Conservation (phyloP, 257 asterid species). For the Buddleja alternifolia region DNA sequence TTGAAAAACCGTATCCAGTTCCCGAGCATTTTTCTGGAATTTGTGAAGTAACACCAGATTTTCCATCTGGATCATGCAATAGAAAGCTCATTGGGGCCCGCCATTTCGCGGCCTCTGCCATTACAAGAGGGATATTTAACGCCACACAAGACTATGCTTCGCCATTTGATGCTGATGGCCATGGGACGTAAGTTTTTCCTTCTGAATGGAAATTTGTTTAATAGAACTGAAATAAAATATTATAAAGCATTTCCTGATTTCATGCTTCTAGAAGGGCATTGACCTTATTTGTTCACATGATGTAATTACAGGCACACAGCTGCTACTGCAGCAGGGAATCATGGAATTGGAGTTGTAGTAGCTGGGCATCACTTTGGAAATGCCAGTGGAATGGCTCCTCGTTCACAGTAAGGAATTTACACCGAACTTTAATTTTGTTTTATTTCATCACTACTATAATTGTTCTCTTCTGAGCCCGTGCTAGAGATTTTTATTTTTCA, state of each 20-base stretch:
- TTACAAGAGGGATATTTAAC: constrained; percentile 95
- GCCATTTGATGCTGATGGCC: constrained; percentile 96
- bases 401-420: constrained; percentile 76
- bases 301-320: constrained; percentile 81
- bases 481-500: too few species aligned
- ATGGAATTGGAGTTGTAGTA: constrained; percentile 87
- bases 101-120: constrained; percentile 98
- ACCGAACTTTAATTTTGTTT: constrained; percentile 1
- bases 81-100: constrained; percentile 97
- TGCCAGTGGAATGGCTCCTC: constrained; percentile 99
- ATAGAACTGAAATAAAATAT: not conserved
- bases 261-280: not conserved
- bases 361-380: constrained; percentile 91
- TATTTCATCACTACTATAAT: not conserved
- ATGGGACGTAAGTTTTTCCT: constrained; percentile 83
- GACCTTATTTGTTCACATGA: not conserved
- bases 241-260: not conserved
- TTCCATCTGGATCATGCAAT: constrained; percentile 98
- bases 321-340: constrained; percentile 94
- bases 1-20: constrained; percentile 72
- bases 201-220: not conserved
- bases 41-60: constrained; percentile 95
- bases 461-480: not conserved
- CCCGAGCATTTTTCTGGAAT: constrained; percentile 88
- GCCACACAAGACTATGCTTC: constrained; percentile 96